Percentiles rank a stretch among this genome's conserved stretches.
These are phyloP conservation scores for Penicillium nordicum DNA, from an alignment of 2,329 filamentous ascomycete genomes.

Conservation along the genomic window DNA sequence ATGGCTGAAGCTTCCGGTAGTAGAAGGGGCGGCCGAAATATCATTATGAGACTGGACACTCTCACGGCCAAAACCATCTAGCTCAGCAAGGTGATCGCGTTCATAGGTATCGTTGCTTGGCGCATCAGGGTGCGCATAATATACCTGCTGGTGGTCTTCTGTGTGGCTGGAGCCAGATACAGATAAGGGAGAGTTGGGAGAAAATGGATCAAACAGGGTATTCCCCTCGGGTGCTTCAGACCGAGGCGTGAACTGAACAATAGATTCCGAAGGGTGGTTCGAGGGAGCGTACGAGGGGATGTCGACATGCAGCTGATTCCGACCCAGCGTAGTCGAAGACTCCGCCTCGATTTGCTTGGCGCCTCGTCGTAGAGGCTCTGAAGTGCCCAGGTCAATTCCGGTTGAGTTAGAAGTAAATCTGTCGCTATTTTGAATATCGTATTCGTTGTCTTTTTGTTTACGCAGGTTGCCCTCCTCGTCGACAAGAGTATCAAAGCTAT, in stretches of 20 bases:
- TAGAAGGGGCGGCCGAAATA: slow-evolving; percentile 37
- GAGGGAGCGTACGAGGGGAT: slow-evolving; percentile 35
- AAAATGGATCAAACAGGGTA: slow-evolving; percentile 22
- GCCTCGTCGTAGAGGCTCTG: slow-evolving; percentile 27
- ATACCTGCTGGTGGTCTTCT: slow-evolving; percentile 31
- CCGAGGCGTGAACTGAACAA: slow-evolving; percentile 46
- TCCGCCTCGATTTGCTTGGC: slow-evolving; percentile 16
- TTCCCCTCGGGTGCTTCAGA: slow-evolving; percentile 38
- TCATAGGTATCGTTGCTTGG: slow-evolving; percentile 19
- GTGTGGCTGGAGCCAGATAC: slow-evolving; percentile 32
- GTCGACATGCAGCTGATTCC: slow-evolving; percentile 25
- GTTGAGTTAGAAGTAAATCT: slow-evolving; percentile 34
- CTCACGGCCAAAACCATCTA: slow-evolving; percentile 10
- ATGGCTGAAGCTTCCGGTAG: slow-evolving; percentile 38
- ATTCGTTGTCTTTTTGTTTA: slow-evolving; percentile 5
- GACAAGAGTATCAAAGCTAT: slow-evolving; percentile 46
- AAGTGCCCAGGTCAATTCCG: slow-evolving; percentile 32
- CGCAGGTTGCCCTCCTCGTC: slow-evolving; percentile 41
- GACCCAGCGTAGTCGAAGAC: slow-evolving; percentile 8
- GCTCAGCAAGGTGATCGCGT: slow-evolving; percentile 13
- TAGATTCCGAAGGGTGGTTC: slow-evolving; percentile 41
- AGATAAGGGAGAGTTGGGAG: slow-evolving; percentile 16
- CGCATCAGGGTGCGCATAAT: slow-evolving; percentile 33
- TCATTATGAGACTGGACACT: slow-evolving; percentile 18
- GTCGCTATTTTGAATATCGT: slow-evolving; percentile 6